phyloP scores from a whole-genome alignment of 2,329 filamentous ascomycete genomes.

The Diaporthe aspalathi region DNA sequence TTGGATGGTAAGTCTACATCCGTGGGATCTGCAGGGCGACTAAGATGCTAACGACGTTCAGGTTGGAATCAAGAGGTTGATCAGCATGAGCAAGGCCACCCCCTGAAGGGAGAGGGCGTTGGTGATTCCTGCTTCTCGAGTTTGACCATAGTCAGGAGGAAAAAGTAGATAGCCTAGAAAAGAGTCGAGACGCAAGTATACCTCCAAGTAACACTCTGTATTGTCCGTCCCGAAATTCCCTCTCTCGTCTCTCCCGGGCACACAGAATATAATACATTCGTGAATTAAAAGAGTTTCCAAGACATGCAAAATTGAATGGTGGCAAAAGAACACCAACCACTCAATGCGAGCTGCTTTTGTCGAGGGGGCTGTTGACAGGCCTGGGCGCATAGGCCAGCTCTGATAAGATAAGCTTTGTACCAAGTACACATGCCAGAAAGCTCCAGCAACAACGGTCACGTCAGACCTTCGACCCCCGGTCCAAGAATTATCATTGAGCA shows the following conservation, averaged over 20 bases:
- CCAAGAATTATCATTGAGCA: slow-evolving; percentile 6
- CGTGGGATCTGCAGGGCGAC: neutral
- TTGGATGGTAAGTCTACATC: slow-evolving; percentile 79
- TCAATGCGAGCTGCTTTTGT: neutral
- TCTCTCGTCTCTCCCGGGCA: neutral
- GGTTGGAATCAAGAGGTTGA: slow-evolving; percentile 81
- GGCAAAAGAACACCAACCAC: neutral
- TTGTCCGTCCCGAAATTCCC: neutral
- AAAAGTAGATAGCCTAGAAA: slow-evolving; percentile 25
- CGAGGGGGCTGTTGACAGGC: neutral
- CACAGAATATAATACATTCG: neutral
- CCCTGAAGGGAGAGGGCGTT: slow-evolving; percentile 55
- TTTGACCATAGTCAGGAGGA: neutral
- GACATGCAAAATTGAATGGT: neutral
- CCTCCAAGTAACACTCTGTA: neutral
- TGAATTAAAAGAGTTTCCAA: neutral
- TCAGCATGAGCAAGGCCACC: slow-evolving; percentile 83
- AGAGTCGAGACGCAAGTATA: slow-evolving; percentile 2
- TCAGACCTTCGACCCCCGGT: neutral
- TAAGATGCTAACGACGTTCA: slow-evolving; percentile 58
- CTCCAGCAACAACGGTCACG: slow-evolving; percentile 12
- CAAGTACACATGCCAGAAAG: neutral
- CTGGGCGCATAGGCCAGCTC: neutral
- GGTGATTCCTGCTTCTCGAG: neutral
- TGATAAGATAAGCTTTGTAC: slow-evolving; percentile 31